Evolutionary conservation across 2,329 filamentous ascomycete genomes (phyloP).

Genomic region (Phialophora macrospora): DNA sequence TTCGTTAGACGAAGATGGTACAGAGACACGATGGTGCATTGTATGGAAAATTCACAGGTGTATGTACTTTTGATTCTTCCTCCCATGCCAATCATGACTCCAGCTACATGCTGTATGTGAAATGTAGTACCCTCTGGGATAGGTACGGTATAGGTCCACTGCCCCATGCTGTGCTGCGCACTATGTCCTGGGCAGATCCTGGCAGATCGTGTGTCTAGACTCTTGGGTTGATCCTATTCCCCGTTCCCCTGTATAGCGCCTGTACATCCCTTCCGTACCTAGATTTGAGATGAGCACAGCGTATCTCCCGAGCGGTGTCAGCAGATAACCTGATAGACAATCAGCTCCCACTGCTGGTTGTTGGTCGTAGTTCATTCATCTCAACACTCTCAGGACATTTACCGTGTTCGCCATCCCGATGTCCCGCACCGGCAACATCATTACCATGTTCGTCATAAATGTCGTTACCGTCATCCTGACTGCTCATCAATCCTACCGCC

Average conservation of each 20-base stretch:
- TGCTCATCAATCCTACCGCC: slow-evolving; percentile 26
- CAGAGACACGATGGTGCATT: neutral
- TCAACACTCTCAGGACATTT: slow-evolving; percentile 12
- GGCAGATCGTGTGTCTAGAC: neutral
- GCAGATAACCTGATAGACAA: neutral
- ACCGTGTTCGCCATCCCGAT: slow-evolving; percentile 7
- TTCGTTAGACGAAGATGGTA: neutral
- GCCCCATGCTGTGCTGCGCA: neutral
- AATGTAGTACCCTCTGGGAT: neutral
- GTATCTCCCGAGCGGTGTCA: neutral
- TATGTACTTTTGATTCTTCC: neutral
- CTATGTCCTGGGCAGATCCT: neutral
- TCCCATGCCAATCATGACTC: neutral
- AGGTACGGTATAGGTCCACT: neutral
- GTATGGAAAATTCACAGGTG: too few species aligned
- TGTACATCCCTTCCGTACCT: neutral
- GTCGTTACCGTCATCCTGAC: slow-evolving; percentile 21
- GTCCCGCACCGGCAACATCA: neutral
- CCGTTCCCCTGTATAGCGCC: neutral
- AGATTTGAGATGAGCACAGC: neutral
- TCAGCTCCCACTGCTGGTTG: neutral
- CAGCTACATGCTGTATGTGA: neutral
- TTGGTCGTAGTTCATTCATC: slow-evolving; percentile 9
- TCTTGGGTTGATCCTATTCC: neutral
- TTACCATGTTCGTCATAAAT: slow-evolving; percentile 10